Evolutionary conservation across 306 rosid species (phyloP), one percentile per base, ranked within the genome.

Genomic region (Ceratonia siliqua): DNA sequence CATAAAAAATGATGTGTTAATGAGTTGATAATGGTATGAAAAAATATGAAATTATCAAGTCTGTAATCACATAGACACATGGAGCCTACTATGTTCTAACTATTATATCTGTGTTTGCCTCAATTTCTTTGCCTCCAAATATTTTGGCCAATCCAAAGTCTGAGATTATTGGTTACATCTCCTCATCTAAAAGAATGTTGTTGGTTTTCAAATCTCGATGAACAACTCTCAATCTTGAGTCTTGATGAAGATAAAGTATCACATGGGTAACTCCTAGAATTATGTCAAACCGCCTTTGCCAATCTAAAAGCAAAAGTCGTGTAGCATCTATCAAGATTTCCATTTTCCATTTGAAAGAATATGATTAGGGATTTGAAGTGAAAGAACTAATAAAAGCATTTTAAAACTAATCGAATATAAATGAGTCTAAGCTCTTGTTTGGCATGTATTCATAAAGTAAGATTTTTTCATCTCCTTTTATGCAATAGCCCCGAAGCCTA

Each of bases 361-460:
- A 48, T 2, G 5, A 18, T 78, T 50, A 69, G 28, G 25, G 17
- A 20, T 41, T 41, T 27, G 20, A 4, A 14, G 18, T 22, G 8
- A 14, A 4, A 3, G 0, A 57, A 43, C 6, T 41, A 27, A 0
- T 56, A 2, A 39, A 7, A 17, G 1, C 2, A 28, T 13, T 5
- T 32, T 1, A 45, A 72, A 1, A 56, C 87, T 43, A 18, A 81
- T 92, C 86, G 49, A 90, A 90, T 67, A 90, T 38, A 24, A 80
- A 73, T 6, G 62, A 59, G 78, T 89, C 91, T 38, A 85, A 22
- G 41, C 90, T 85, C 82, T 75, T 81, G 61, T 89, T 85, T 3
- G 84, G 75, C 90, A 82, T 75, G 68, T 72, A 82, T 30, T 87
- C 90, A 52, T 85, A 90, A 0, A 90, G 30, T 45, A 88, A 49